Evolutionary conservation across 495 filamentous ascomycete species (phyloP).

Genomic region (Daldinia grandis): DNA sequence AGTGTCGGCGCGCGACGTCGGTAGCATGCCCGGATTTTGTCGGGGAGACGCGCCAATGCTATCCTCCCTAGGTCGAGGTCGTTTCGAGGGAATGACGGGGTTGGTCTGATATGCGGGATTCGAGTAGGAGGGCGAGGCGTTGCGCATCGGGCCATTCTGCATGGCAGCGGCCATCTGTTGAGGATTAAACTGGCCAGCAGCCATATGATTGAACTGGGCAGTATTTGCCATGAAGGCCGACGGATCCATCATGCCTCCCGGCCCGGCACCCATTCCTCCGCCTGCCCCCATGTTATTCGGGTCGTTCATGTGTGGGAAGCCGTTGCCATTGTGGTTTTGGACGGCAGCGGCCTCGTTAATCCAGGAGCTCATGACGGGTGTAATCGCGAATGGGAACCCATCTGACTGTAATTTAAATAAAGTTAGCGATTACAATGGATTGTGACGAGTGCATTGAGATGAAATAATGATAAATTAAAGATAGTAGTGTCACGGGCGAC

Average conservation of each 20-base stretch:
- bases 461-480: conserved; percentile 47
- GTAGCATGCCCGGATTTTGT: conserved; percentile 75
- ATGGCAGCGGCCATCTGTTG: conserved; percentile 74
- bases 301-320: conserved; percentile 70
- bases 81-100: conserved; percentile 86
- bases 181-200: conserved; percentile 58
- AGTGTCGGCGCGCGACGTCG: conserved; percentile 90
- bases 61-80: conserved; percentile 83
- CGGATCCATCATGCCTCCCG: conserved; percentile 61
- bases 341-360: conserved; percentile 77
- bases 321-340: conserved; percentile 80
- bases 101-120: conserved; percentile 79
- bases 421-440: conserved; percentile 57
- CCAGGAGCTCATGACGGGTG: conserved; percentile 80
- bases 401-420: conserved; percentile 55
- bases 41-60: conserved; percentile 82
- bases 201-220: conserved; percentile 60
- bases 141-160: conserved; percentile 84
- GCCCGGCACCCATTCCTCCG: conserved; percentile 35
- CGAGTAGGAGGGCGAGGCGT: conserved; percentile 77
- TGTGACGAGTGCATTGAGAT: conserved; percentile 46
- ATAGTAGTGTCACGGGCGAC: conserved; percentile 53
- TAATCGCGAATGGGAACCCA: conserved; percentile 52
- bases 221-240: conserved; percentile 62
- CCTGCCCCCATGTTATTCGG: conserved; percentile 57